Evolutionary conservation across 805 yeast species (phyloP).

Genomic region (Sugiyamaella mastotermitis): DNA sequence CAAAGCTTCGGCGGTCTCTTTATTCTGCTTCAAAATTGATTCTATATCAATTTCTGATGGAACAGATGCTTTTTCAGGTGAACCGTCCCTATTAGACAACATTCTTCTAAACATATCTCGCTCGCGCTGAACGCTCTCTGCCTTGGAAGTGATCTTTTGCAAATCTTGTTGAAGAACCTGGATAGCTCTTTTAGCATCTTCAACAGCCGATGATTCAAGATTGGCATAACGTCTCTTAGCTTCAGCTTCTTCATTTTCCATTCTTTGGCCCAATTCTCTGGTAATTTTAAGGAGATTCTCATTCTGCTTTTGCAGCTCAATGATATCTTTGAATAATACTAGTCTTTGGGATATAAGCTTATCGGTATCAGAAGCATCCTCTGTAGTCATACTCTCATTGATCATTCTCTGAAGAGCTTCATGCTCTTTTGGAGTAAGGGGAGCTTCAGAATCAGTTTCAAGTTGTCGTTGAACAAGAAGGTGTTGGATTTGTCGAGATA

Average conservation of each 20-base stretch:
- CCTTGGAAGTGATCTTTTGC: constrained; percentile 42
- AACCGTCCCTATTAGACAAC: constrained; percentile 13
- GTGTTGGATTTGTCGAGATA: constrained; percentile 77
- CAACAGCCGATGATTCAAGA: constrained; percentile 28
- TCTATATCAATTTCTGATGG: constrained; percentile 3
- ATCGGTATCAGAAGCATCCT: constrained; percentile 60
- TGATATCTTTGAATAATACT: constrained; percentile 59
- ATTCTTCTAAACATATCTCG: constrained; percentile 56
- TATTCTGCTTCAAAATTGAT: constrained; percentile 16
- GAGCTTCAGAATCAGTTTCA: constrained; percentile 49
- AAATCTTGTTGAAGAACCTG: constrained; percentile 30
- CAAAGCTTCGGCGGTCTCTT: constrained; percentile 24
- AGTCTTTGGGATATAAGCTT: constrained; percentile 64
- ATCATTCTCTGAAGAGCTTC: constrained; percentile 55
- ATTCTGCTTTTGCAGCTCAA: constrained; percentile 69
- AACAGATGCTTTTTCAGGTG: constrained; percentile 4
- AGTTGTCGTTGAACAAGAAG: constrained; percentile 56
- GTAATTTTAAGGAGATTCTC: constrained; percentile 63
- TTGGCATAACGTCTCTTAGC: constrained; percentile 19
- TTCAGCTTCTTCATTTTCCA: constrained; percentile 55
- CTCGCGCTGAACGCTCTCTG: constrained; percentile 54
- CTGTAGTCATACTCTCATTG: constrained; percentile 21
- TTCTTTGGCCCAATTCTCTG: constrained; percentile 62
- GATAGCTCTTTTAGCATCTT: constrained; percentile 31
- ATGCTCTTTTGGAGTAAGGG: constrained; percentile 60